Evolutionary conservation across 2,329 filamentous ascomycete genomes (phyloP).

Genomic region (Aspergillus sojae): DNA sequence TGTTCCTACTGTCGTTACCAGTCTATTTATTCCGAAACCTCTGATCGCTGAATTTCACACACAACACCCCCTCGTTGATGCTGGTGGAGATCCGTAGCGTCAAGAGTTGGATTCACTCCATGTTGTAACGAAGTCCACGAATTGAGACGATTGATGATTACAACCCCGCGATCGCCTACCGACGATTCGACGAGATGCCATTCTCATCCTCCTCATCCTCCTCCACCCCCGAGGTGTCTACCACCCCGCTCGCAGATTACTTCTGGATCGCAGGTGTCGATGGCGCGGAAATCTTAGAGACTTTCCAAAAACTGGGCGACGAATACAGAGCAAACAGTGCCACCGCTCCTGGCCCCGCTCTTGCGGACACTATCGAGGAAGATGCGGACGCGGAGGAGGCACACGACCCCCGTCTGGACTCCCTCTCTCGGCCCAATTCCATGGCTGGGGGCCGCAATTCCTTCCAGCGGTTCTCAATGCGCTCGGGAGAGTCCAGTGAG

Average conservation of each 20-base stretch:
- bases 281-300: slow-evolving; percentile 49
- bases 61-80: slow-evolving; percentile 12
- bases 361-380: slow-evolving; percentile 64
- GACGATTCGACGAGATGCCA: slow-evolving; percentile 32
- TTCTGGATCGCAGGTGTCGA: slow-evolving; percentile 64
- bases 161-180: slow-evolving; percentile 20
- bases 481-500: slow-evolving; percentile 52
- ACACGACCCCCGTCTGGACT: slow-evolving; percentile 28
- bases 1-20: slow-evolving; percentile 15
- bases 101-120: slow-evolving; percentile 17
- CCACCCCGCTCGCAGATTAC: slow-evolving; percentile 64
- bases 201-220: slow-evolving; percentile 26
- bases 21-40: slow-evolving; percentile 16
- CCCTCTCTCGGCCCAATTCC: slow-evolving; percentile 45
- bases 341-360: slow-evolving; percentile 39
- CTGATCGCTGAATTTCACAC: slow-evolving; percentile 18
- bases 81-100: slow-evolving; percentile 10
- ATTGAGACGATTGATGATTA: slow-evolving; percentile 29
- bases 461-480: slow-evolving; percentile 47
- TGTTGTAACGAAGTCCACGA: slow-evolving; percentile 28
- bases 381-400: slow-evolving; percentile 60
- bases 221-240: slow-evolving; percentile 43
- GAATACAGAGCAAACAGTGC: slow-evolving; percentile 44
- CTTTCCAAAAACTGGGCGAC: slow-evolving; percentile 45
- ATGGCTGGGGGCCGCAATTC: slow-evolving; percentile 40